Conservation (phyloP, 106 monocot species). For the Allium cepa region DNA sequence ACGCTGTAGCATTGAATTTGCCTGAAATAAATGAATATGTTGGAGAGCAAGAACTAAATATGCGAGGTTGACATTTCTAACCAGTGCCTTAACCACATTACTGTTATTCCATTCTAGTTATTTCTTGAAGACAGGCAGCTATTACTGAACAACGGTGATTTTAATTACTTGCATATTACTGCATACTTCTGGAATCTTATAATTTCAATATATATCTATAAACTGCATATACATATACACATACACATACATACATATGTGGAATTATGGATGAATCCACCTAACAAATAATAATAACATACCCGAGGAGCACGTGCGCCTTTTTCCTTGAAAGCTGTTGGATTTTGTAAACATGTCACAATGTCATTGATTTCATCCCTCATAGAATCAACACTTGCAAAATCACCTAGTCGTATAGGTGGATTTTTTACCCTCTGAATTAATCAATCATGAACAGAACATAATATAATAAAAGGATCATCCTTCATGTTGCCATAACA, state of each 20-base stretch:
- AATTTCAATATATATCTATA: too few relatives aligned
- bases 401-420: conserved; percentile 65
- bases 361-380: conserved; percentile 88
- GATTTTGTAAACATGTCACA: conserved; percentile 77
- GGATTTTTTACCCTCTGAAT: conserved; percentile 86
- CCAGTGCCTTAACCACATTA: too few relatives aligned
- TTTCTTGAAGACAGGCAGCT: too few relatives aligned
- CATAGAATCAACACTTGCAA: conserved; percentile 86
- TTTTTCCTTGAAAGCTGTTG: conserved; percentile 68
- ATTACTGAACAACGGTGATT: too few relatives aligned
- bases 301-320: conserved; percentile 88
- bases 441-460: conserved; percentile 2
- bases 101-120: too few relatives aligned
- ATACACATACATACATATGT: too few relatives aligned
- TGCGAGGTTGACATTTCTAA: too few relatives aligned
- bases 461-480: neutral
- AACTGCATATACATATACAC: too few relatives aligned
- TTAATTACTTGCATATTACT: neutral
- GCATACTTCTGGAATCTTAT: neutral
- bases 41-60: too few relatives aligned
- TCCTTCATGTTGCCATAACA: neutral
- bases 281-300: neutral
- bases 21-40: too few relatives aligned
- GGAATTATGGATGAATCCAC: too few relatives aligned
- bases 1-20: too few relatives aligned